Base-by-base conservation (phyloP, 306 rosid species). In the Lagenaria siceraria region DNA sequence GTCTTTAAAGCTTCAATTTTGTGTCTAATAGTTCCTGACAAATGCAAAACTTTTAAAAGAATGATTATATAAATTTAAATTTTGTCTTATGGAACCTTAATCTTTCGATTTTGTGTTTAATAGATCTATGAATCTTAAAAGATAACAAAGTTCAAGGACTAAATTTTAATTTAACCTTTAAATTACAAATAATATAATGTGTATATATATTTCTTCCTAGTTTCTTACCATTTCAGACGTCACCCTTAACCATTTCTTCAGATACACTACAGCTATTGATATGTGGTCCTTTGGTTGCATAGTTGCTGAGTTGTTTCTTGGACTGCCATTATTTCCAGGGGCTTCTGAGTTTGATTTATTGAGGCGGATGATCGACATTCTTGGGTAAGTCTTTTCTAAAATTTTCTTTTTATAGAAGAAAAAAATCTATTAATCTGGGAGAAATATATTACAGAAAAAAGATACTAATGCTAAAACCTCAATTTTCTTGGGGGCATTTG, bases 271-370 rank as follows among this genome's bases (percentile, higher is more conserved):
- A n/a, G 96, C 96, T 64, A 96, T 96, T 62, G 99, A 96, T 85
- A 96, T 96, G 99, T 96, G 99, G 99, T 96, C 99, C 86, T 96
- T 96, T 85, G 99, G 99, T 80, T 96, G 99, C 89, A 96, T 96
- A 79, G 97, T 96, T 81, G 99, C 99, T 7, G 99, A 96, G 84
- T 83, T 96, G 88, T 96, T 96, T 83, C 91, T 92, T 54, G 99
- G 99, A 51, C 86, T 96, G 83, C 99, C 99, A 46, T 86, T 96
- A 81, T 96, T 96, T 80, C 99, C 99, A 3, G 99, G 99, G 78
- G 97, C 99, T 83, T 96, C 99, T 29, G 99, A 96, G 82, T 96
- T 92, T 80, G 99, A 96, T 88, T 97, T 96, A 60, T 80, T 89
- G 74, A 84, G 89, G 86, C 87, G 99, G 84, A 96, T 96, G 99